Evolutionary conservation across 768 basidiomycete genomes (phyloP).

Genomic region (Panellus pusillus): DNA sequence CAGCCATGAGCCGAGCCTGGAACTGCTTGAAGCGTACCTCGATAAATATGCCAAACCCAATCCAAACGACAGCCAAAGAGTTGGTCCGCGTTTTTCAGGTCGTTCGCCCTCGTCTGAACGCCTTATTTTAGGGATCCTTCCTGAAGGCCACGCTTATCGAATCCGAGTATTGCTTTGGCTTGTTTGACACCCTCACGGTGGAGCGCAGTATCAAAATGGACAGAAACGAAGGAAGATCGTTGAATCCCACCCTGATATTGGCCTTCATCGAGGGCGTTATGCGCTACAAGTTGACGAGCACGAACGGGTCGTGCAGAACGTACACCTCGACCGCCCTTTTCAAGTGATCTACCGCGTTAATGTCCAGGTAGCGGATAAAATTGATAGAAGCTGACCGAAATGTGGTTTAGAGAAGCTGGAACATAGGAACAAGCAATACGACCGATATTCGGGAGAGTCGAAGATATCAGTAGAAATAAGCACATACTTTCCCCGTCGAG

Average conservation of each 20-base stretch:
- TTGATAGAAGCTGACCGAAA: too few relatives aligned
- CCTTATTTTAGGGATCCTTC: constrained; percentile 27
- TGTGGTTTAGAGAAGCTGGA: too few relatives aligned
- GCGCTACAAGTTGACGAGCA: constrained; percentile 37
- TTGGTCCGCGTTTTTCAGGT: constrained; percentile 10
- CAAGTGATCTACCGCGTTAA: constrained; percentile 4
- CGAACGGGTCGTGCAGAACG: constrained; percentile 31
- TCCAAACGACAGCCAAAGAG: constrained; percentile 30
- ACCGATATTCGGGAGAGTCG: too few relatives aligned
- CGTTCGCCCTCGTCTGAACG: neutral
- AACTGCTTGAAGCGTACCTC: constrained; percentile 35
- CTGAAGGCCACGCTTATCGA: constrained; percentile 35
- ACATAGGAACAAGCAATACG: too few relatives aligned
- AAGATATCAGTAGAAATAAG: too few relatives aligned
- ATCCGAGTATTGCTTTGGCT: constrained; percentile 34
- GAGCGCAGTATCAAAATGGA: constrained; percentile 27
- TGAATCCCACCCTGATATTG: constrained; percentile 37
- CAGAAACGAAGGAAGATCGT: constrained; percentile 6
- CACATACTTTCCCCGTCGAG: too few relatives aligned
- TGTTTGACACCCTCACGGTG: constrained; percentile 35
- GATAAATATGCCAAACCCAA: constrained; percentile 37
- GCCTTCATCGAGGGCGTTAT: constrained; percentile 41
- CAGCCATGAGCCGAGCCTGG: constrained; percentile 39
- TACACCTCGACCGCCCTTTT: constrained; percentile 30
- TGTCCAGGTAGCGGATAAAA: too few relatives aligned